Percentiles rank a stretch among this genome's conserved stretches.
Evolutionary conservation across 2,329 filamentous ascomycete genomes (phyloP).

Genomic region (Claviceps capensis): DNA sequence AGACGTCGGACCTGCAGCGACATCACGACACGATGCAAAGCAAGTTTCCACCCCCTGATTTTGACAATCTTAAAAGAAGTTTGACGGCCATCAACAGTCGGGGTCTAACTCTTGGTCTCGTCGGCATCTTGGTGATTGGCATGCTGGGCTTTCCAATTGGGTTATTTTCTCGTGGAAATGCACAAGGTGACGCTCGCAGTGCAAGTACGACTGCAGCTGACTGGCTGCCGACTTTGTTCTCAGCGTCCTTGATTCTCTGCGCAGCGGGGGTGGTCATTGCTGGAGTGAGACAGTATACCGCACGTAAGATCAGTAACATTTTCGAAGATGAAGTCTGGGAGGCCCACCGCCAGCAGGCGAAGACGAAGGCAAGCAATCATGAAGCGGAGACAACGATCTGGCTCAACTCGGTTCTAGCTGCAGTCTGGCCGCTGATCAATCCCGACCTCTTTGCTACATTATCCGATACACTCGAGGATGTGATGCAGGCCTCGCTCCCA

Average conservation of each 20-base stretch:
- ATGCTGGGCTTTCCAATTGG: conserved; percentile 1
- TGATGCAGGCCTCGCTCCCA: conserved; percentile 66
- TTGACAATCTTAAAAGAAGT: conserved; percentile 25
- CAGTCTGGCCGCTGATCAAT: conserved; percentile 63
- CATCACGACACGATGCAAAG: conserved; percentile 27
- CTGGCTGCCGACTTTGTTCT: conserved; percentile 10
- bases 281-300: conserved; percentile 43
- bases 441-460: conserved; percentile 58
- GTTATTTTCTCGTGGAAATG: neutral
- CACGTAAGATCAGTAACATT: conserved; percentile 44
- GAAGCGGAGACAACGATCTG: conserved; percentile 54
- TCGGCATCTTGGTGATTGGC: conserved; percentile 17
- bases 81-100: conserved; percentile 18
- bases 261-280: conserved; percentile 23
- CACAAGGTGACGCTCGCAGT: neutral
- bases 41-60: conserved; percentile 35
- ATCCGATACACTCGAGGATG: conserved; percentile 60
- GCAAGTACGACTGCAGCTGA: conserved; percentile 12
- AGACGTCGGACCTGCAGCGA: conserved; percentile 22
- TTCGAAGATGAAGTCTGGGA: conserved; percentile 62
- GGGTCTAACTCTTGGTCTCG: conserved; percentile 23
- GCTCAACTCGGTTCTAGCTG: conserved; percentile 55
- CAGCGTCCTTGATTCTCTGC: conserved; percentile 9
- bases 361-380: conserved; percentile 24
- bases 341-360: conserved; percentile 40